A percentile compares a stretch with the other conserved stretches of the same genome.
Conservation (phyloP, 345 rosid genomes). For the Diplotaxis tenuifolia region DNA sequence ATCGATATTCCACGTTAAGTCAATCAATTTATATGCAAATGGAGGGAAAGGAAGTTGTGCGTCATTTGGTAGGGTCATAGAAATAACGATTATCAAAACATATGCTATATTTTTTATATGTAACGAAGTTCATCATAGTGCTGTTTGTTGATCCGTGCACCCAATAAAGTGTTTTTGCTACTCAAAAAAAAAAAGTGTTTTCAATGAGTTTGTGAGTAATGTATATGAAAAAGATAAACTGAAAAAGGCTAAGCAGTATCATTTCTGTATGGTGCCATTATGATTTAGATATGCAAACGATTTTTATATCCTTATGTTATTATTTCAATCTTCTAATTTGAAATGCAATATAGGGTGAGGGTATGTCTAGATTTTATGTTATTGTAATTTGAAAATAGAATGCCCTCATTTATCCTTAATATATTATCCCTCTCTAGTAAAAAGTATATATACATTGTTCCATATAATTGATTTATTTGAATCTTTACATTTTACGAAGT, state of each 20-base stretch:
- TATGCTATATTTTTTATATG: not conserved
- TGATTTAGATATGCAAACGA: constrained; percentile 18
- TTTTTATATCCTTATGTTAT: not conserved
- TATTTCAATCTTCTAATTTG: constrained; percentile 4
- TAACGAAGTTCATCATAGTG: not conserved
- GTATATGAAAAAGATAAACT: not conserved
- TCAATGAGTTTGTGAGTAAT: not conserved
- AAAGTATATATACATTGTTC: not conserved
- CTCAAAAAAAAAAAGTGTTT: too few species aligned
- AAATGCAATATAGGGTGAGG: not conserved
- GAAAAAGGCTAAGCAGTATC: constrained; percentile 24
- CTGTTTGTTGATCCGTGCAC: not conserved
- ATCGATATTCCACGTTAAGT: not conserved
- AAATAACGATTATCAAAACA: not conserved
- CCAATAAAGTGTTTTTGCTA: too few species aligned
- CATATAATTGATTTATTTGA: not conserved
- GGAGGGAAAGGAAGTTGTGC: constrained; percentile 22
- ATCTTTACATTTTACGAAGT: not conserved
- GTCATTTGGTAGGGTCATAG: constrained; percentile 15
- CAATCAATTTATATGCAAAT: not conserved
- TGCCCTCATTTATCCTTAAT: not conserved
- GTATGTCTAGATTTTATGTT: not conserved
- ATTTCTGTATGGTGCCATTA: constrained; percentile 23
- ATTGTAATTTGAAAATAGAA: not conserved
- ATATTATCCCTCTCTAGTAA: not conserved